Base-by-base conservation (phyloP, 805 yeast species). In the Huiozyma sinensis region DNA sequence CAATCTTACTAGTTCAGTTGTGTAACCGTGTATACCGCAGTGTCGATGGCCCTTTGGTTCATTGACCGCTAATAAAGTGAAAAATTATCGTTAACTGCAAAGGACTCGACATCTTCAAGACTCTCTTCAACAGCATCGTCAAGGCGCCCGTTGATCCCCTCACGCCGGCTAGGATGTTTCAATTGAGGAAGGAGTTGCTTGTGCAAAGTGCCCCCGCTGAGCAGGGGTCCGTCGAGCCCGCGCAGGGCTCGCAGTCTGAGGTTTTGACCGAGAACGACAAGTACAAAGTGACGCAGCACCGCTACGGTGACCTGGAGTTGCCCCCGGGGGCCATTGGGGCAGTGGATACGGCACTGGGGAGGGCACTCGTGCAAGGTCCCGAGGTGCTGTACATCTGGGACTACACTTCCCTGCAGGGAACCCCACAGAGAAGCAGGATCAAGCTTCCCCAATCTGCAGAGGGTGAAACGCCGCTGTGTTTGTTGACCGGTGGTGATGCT, bases 341-440 rank as follows among this genome's bases (percentile, higher is more conserved):
- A 48, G 30, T 48, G 8, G 51, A 48, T 17, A 39, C 48, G 1
- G 10, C 31, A 13, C 38, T 81, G 8, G 67, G 66, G 35, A 72
- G 67, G 54, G 77, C 81, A 0, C 60, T 78, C 29, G 67, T 73
- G 3, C 62, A 75, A 5, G 69, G 76, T 11, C 69, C 66, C n/a
- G 62, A 69, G 27, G 66, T 75, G 33, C 70, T 82, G 17, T 71
- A 75, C 52, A 79, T 81, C 6, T 88, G 95, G 89, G 69, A 73
- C 43, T 82, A 80, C 56, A 67, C 69, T 43, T 73, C 87, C 1
- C 9, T 10, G 9, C 86, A 83, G 50, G 66, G 69, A 30, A 61
- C 70, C 1, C 87, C 92, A 3, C 47, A 49, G 9, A 50, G 51
- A 29, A 47, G 48, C 13, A 54, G 54, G 41, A 52, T 60, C 32